Base-by-base conservation (phyloP, 192 early-diverging fungal species). In the Chytriomyces confervae region DNA sequence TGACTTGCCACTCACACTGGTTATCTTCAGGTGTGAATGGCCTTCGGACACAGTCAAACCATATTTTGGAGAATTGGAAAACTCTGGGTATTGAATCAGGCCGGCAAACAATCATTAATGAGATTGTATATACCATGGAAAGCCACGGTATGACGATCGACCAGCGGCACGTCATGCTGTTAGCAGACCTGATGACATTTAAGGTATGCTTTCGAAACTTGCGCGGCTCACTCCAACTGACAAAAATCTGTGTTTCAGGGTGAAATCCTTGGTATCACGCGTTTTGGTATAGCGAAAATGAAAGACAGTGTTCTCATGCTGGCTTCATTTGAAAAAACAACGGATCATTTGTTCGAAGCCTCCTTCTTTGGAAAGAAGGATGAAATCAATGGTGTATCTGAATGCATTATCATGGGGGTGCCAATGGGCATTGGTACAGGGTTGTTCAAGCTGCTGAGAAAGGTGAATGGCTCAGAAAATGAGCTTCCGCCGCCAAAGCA, bases 231-330 rank as follows among this genome's bases (percentile, higher is more conserved):
- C 67, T 5, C 72, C n/a, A 43, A 63, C 51, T 49, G 48, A 51
- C 60, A 20, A 49, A 36, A 36, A 36, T 1, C 51, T 62, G 20
- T 46, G 62, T 70, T 50, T 36, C 72, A 92, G 92, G 98, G 98
- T 13, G 97, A 99, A 87, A 91, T 99, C 3, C 85, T 99, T 6
- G 98, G 97, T 70, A 97, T 99, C 75, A 98, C 96, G 49, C 92
- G 98, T 24, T 98, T 98, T 81, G 98, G 98, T 84, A 96, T 99
- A 76, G 92, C 96, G 68, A 98, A 99, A 89, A 99, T 99, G 97
- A 97, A 97, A 81, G 97, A 98, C 84, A 94, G 93, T 81, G 98
- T 98, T 13, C 90, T 99, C 77, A 98, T 98, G 97, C 88, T 99
- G 79, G 97, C 97, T 9, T 99, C 96, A 50, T 99, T 99, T 79